phyloP scores from a whole-genome alignment of 805 yeast genomes.

The Cyberlindnera amylophila region DNA sequence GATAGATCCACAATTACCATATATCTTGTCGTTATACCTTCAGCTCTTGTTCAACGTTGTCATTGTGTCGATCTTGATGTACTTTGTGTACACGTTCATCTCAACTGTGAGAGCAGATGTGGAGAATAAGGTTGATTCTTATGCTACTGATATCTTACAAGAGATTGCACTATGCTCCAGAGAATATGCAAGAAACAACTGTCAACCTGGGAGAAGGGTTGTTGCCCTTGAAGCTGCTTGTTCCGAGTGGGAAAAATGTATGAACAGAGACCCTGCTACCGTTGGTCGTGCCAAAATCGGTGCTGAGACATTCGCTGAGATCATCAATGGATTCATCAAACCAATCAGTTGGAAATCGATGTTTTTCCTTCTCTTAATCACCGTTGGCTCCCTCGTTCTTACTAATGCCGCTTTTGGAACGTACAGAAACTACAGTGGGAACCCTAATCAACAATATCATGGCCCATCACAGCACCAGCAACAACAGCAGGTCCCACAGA shows the following conservation, averaged over 20 bases:
- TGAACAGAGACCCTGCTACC: constrained; percentile 68
- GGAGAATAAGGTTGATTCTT: constrained; percentile 59
- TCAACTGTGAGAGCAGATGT: constrained; percentile 65
- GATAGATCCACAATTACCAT: constrained; percentile 49
- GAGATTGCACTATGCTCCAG: constrained; percentile 67
- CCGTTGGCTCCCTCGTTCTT: constrained; percentile 49
- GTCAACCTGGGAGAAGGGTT: constrained; percentile 58
- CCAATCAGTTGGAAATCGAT: constrained; percentile 71
- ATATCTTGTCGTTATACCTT: constrained; percentile 55
- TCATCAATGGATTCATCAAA: constrained; percentile 68
- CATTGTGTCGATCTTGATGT: constrained; percentile 48
- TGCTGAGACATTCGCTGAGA: constrained; percentile 81
- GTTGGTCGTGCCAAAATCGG: constrained; percentile 68
- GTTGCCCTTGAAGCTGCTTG: constrained; percentile 76
- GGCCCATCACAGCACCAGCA: constrained; percentile 11
- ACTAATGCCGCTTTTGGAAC: constrained; percentile 50
- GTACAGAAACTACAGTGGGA: constrained; percentile 30
- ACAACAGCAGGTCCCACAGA: constrained; percentile 13
- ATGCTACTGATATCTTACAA: constrained; percentile 54
- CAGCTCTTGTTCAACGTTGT: constrained; percentile 58
- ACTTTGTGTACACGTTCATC: constrained; percentile 47
- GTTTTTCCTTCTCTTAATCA: constrained; percentile 40
- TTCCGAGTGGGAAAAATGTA: constrained; percentile 73
- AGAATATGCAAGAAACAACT: constrained; percentile 68
- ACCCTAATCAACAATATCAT: constrained; percentile 4